These are phyloP conservation scores for Kodamaea sp. DNA, from an alignment of 1,139 yeast genomes.

Conservation along the genomic window DNA sequence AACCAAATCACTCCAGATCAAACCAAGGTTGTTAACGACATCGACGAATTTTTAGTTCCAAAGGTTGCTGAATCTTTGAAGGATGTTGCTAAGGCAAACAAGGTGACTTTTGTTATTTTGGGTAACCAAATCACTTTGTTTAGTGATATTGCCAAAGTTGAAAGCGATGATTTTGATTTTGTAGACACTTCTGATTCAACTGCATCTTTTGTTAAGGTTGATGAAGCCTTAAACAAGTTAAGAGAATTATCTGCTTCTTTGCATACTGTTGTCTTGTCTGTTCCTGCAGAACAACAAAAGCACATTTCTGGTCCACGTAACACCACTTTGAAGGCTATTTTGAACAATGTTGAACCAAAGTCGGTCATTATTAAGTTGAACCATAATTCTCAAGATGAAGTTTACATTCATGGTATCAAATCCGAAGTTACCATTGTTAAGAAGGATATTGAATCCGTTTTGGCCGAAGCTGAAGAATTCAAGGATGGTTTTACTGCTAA, in stretches of 20 bases:
- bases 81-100: constrained; percentile 44
- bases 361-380: constrained; percentile 42
- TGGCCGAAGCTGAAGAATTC: constrained; percentile 61
- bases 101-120: constrained; percentile 56
- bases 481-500: constrained; percentile 55
- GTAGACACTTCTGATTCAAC: constrained; percentile 20
- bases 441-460: constrained; percentile 50
- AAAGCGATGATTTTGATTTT: constrained; percentile 35
- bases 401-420: constrained; percentile 61
- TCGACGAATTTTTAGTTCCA: constrained; percentile 63
- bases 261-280: constrained; percentile 46
- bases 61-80: constrained; percentile 46
- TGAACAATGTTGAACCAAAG: constrained; percentile 35
- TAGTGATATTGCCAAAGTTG: constrained; percentile 18
- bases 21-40: constrained; percentile 56
- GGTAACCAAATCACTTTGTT: constrained; percentile 44
- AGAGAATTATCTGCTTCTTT: constrained; percentile 59
- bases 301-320: constrained; percentile 55
- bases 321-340: constrained; percentile 52
- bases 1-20: constrained; percentile 70
- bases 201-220: constrained; percentile 45
- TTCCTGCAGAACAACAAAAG: constrained; percentile 57
- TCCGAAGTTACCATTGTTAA: constrained; percentile 51
- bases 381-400: constrained; percentile 47
- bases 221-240: constrained; percentile 49